phyloP scores from a whole-genome alignment of 306 rosid species.

The Cyamopsis tetragonoloba region DNA sequence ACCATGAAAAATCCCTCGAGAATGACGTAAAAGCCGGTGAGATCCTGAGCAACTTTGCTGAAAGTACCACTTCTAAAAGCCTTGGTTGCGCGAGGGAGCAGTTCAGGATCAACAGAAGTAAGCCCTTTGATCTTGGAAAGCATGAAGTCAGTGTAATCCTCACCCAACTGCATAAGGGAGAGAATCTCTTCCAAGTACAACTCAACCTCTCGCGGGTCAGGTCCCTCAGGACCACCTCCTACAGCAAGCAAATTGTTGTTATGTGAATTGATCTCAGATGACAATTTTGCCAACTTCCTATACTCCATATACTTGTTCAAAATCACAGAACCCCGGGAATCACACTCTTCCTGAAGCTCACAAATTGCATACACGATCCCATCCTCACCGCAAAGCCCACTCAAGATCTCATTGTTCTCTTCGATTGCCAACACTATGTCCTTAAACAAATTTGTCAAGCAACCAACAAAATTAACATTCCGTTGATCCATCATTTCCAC shows the following conservation, averaged over 20 bases:
- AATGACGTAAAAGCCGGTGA: slow-evolving; percentile 86
- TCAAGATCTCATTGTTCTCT: slow-evolving; percentile 73
- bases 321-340: slow-evolving; percentile 69
- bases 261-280: slow-evolving; percentile 79
- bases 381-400: slow-evolving; percentile 90
- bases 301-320: slow-evolving; percentile 94
- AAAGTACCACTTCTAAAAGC: slow-evolving; percentile 84
- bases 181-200: slow-evolving; percentile 82
- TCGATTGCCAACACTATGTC: slow-evolving; percentile 84
- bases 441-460: slow-evolving; percentile 85
- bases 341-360: slow-evolving; percentile 98
- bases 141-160: slow-evolving; percentile 88
- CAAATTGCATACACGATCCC: slow-evolving; percentile 91
- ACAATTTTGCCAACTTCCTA: slow-evolving; percentile 64
- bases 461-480: slow-evolving; percentile 59
- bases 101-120: slow-evolving; percentile 77
- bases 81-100: slow-evolving; percentile 85
- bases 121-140: slow-evolving; percentile 77
- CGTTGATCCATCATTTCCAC: slow-evolving; percentile 69
- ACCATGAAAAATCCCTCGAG: slow-evolving; percentile 97
- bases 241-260: slow-evolving; percentile 71
- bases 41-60: slow-evolving; percentile 79
- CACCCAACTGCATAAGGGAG: slow-evolving; percentile 83
- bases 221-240: slow-evolving; percentile 75
- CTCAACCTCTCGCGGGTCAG: slow-evolving; percentile 86